A percentile compares a stretch with the other conserved stretches of the same genome.
phyloP scores from a whole-genome alignment of 2,329 filamentous ascomycete species.

The Cryphonectria parasitica region DNA sequence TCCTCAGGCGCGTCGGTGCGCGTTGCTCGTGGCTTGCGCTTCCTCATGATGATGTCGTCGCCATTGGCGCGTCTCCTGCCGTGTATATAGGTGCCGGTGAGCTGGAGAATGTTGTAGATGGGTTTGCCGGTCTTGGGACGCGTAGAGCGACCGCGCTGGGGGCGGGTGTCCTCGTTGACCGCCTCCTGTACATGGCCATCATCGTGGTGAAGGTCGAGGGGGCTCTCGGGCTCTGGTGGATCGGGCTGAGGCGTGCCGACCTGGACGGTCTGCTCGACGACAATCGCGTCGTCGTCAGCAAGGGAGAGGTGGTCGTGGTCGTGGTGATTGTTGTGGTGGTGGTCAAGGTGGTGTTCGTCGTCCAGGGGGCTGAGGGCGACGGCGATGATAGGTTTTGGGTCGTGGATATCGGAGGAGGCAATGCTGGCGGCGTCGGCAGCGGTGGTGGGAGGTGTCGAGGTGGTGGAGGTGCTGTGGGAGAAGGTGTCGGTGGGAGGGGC shows the following conservation, averaged over 20 bases:
- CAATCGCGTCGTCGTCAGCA: neutral
- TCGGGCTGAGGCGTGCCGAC: conserved; percentile 21
- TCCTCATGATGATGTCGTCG: conserved; percentile 49
- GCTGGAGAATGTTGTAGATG: conserved; percentile 68
- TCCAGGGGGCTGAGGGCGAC: conserved; percentile 20
- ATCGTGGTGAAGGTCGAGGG: conserved; percentile 19
- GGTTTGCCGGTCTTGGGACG: conserved; percentile 55
- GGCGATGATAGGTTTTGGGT: conserved; percentile 33
- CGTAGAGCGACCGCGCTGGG: conserved; percentile 56
- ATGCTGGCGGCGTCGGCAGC: conserved; percentile 40
- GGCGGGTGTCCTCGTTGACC: conserved; percentile 22
- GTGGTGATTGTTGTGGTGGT: neutral
- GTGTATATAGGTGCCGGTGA: conserved; percentile 65
- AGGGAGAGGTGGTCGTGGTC: neutral
- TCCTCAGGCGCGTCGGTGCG: conserved; percentile 37
- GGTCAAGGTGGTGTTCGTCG: conserved; percentile 13
- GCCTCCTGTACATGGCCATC: neutral
- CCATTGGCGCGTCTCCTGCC: conserved; percentile 59
- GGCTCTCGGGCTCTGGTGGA: conserved; percentile 5
- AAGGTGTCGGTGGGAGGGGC: conserved; percentile 37
- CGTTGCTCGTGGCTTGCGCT: conserved; percentile 49
- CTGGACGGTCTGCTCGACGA: conserved; percentile 37
- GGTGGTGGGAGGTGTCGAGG: conserved; percentile 40
- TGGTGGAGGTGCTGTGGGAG: conserved; percentile 37
- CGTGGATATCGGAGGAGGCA: conserved; percentile 37